Percentiles rank a stretch among this genome's conserved stretches.
These are phyloP conservation scores for Talaromyces proteolyticus DNA, from an alignment of 495 filamentous ascomycete genomes.

Conservation along the genomic window DNA sequence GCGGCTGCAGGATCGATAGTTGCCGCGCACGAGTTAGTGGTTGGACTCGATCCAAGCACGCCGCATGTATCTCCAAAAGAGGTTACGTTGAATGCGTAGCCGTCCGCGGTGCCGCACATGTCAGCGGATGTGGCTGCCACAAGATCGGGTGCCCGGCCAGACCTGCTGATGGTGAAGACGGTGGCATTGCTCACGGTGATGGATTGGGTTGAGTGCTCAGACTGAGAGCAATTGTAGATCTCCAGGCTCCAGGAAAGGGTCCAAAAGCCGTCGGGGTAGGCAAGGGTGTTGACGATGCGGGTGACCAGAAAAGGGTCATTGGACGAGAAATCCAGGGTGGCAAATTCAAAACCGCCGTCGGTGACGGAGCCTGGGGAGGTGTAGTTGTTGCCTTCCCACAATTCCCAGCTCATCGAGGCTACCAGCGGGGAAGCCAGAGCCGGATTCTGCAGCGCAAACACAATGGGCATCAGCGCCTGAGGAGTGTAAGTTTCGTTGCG, in stretches of 20 bases:
- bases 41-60: neutral
- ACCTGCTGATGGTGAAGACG: neutral
- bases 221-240: neutral
- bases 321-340: neutral
- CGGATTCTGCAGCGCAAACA: neutral
- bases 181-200: neutral
- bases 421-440: neutral
- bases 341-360: neutral
- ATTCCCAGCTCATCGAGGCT: neutral
- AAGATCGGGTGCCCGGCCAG: neutral
- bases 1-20: neutral
- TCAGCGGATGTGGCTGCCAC: neutral
- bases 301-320: neutral
- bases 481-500: neutral
- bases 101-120: neutral
- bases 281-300: neutral
- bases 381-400: neutral
- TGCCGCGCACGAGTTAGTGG: neutral
- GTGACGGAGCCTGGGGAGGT: neutral
- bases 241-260: neutral
- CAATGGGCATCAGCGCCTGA: neutral
- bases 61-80: neutral
- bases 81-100: neutral
- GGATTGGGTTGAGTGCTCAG: neutral
- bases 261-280: neutral